Evolutionary conservation across 192 early-diverging fungal species (phyloP).

Genomic region (Glomus cerebriforme): DNA sequence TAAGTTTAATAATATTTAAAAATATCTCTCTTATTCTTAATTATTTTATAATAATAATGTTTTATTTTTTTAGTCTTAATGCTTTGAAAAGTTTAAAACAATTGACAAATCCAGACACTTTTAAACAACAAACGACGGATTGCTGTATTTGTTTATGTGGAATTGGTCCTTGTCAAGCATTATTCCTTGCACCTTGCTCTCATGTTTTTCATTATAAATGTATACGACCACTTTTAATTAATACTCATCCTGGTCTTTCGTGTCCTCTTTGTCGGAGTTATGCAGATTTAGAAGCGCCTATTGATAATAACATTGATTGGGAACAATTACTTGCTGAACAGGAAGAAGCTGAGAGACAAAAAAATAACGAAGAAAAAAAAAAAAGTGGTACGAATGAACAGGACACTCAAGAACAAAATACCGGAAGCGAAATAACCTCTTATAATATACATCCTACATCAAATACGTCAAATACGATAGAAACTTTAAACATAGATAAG

Average conservation of each 20-base stretch:
- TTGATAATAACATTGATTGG: slow-evolving; percentile 43
- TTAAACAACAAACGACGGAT: slow-evolving; percentile 49
- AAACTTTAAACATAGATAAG: slow-evolving; percentile 29
- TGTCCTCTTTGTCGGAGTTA: slow-evolving; percentile 92
- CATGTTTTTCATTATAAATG: slow-evolving; percentile 96
- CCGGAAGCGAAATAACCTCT: background rate
- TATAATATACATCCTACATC: slow-evolving; percentile 21
- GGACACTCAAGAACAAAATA: background rate
- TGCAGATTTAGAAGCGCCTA: slow-evolving; percentile 85
- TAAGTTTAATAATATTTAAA: slow-evolving; percentile 27
- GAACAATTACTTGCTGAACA: slow-evolving; percentile 50
- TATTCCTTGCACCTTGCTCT: slow-evolving; percentile 91
- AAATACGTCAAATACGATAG: slow-evolving; percentile 13
- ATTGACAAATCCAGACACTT: slow-evolving; percentile 50
- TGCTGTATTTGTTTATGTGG: slow-evolving; percentile 92
- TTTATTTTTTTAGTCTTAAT: slow-evolving; percentile 34
- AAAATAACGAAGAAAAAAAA: slow-evolving; percentile 16
- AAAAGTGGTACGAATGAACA: background rate
- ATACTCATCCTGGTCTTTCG: slow-evolving; percentile 72
- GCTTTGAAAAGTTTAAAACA: slow-evolving; percentile 50
- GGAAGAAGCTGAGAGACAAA: slow-evolving; percentile 39
- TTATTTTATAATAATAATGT: background rate
- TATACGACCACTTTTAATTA: slow-evolving; percentile 77
- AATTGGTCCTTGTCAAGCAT: slow-evolving; percentile 84
- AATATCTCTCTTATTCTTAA: no score